phyloP scores from a whole-genome alignment of 2,329 filamentous ascomycete genomes.

The Fusarium sacchari region DNA sequence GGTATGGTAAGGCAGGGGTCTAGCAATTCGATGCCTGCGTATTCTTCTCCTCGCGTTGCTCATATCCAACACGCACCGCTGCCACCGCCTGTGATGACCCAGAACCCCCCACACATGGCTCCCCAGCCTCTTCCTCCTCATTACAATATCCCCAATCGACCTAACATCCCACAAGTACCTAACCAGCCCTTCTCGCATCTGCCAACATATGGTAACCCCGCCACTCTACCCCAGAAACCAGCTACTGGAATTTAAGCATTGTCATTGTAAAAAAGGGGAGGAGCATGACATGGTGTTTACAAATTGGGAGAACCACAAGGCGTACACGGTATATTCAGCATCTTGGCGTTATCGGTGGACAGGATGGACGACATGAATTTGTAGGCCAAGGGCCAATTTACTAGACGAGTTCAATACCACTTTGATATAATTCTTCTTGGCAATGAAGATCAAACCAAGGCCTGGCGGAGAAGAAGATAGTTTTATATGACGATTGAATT shows the following conservation, averaged over 20 bases:
- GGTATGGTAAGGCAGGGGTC: slow-evolving; percentile 67
- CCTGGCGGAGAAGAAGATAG: slow-evolving; percentile 6
- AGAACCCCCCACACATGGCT: slow-evolving; percentile 52
- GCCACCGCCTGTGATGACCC: slow-evolving; percentile 52
- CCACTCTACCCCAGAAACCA: slow-evolving; percentile 69
- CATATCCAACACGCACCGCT: slow-evolving; percentile 55
- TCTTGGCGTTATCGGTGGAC: slow-evolving; percentile 54
- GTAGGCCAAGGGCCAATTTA: slow-evolving; percentile 44
- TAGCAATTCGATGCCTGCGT: slow-evolving; percentile 63
- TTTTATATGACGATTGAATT: slow-evolving; percentile 49
- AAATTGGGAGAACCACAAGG: slow-evolving; percentile 43
- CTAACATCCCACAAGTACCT: slow-evolving; percentile 55
- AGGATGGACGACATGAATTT: slow-evolving; percentile 49
- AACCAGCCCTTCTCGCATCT: slow-evolving; percentile 62
- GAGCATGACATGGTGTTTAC: slow-evolving; percentile 46
- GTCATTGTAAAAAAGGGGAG: slow-evolving; percentile 20
- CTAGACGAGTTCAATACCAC: slow-evolving; percentile 46
- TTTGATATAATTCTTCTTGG: slow-evolving; percentile 39
- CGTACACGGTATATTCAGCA: slow-evolving; percentile 51
- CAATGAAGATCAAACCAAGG: neutral
- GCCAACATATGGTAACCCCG: slow-evolving; percentile 67
- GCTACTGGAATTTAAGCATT: slow-evolving; percentile 57
- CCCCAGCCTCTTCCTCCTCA: slow-evolving; percentile 53
- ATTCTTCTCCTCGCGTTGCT: slow-evolving; percentile 53
- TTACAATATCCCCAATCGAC: slow-evolving; percentile 59